phyloP scores from a whole-genome alignment of 352 stramenopile genomes.

The Phytophthora pinifolia region DNA sequence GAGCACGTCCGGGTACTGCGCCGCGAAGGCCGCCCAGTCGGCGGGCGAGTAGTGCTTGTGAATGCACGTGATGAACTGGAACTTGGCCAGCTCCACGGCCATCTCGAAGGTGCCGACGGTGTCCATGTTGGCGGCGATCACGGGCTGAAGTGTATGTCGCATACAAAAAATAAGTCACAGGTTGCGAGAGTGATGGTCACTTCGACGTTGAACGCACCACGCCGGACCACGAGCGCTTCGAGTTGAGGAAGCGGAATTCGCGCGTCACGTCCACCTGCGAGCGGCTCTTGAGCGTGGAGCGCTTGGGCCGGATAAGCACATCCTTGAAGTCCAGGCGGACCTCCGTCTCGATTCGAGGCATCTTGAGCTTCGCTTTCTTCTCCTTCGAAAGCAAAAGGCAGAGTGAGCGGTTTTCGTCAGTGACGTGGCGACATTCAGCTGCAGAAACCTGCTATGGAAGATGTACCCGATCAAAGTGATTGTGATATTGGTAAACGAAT shows the following conservation, averaged over 20 bases:
- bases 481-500: no score
- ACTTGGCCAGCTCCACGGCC: conserved; percentile 71
- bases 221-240: conserved; percentile 69
- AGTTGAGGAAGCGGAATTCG: conserved; percentile 78
- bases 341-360: conserved; percentile 87
- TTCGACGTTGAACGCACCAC: conserved; percentile 41
- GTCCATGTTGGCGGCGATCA: conserved; percentile 93
- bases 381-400: no score
- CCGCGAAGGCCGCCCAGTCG: conserved; percentile 64
- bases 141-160: conserved; percentile 43
- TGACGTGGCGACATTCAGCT: conserved; percentile 20
- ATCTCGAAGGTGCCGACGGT: conserved; percentile 92
- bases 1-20: conserved; percentile 53
- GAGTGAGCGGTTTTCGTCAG: conserved; percentile 23
- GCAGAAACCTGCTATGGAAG: no score
- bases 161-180: neutral
- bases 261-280: conserved; percentile 78
- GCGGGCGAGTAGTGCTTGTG: conserved; percentile 91
- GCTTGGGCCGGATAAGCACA: conserved; percentile 93
- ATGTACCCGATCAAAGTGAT: no score
- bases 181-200: neutral
- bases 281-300: conserved; percentile 89
- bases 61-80: conserved; percentile 88
- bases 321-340: conserved; percentile 94
- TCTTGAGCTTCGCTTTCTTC: no score